Evolutionary conservation across 441 rosid species (phyloP), one percentile per base, ranked within the genome.

Genomic region (Syzygium syzygioides): DNA sequence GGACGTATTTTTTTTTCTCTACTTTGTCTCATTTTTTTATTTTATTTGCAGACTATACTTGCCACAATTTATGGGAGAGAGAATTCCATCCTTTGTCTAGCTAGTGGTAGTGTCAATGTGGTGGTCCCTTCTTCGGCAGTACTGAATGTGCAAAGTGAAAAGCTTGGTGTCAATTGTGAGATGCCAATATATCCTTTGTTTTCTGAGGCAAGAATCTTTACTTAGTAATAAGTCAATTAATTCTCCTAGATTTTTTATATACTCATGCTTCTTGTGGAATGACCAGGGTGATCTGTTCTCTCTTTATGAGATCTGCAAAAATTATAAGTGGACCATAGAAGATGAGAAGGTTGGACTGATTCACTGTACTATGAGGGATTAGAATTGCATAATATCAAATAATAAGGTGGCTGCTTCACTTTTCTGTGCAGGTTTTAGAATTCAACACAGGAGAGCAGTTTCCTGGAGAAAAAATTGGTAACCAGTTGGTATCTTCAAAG

Each of bases 211-310:
- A 95, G 96, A 94, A 89, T 90, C 86, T 56, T 55, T 3, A 85
- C 37, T 30, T 85, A 55, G 59, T 55, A 89, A 52, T 54, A 86
- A 87, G 45, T 91, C 68, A 20, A 56, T 90, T 56, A 41, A 85
- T 85, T 89, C 68, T 48, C 88, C 48, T 87, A 48, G 59, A 71
- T 79, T 86, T 86, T 52, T 88, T 50, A 89, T 80, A 66, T 88
- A 91, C 87, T 88, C 86, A 91, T 91, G 89, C 90, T 85, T 85
- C 89, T 56, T 86, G 87, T 91, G 86, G 83, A 89, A 79, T 92
- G 71, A 41, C 91, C 95, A 98, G 99, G 99, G 98, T 55, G 93
- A 95, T 89, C 93, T 98, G 86, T 94, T 97, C 93, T 96, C 99
- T 59, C 93, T 97, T 87, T 96, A 95, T 91, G 98, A 94, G 94